phyloP scores from a whole-genome alignment of 2,329 filamentous ascomycete genomes.

The Fusarium foetens region DNA sequence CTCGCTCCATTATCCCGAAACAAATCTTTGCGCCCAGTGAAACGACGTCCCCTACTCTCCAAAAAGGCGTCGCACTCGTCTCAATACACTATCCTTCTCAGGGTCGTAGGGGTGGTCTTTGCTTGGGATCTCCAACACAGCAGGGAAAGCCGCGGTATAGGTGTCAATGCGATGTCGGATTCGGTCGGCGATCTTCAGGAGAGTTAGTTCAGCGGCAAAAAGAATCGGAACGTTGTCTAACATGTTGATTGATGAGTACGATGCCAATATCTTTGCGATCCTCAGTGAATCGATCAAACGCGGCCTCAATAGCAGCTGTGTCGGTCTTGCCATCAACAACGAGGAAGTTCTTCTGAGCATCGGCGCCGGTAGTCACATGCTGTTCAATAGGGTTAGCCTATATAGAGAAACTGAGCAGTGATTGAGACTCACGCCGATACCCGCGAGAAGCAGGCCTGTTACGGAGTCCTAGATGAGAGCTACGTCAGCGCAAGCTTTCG shows the following conservation, averaged over 20 bases:
- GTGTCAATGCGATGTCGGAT: conserved; percentile 92
- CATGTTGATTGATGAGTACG: conserved; percentile 96
- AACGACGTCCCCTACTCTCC: conserved; percentile 65
- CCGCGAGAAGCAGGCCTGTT: conserved; percentile 92
- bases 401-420: not conserved
- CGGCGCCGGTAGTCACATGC: conserved; percentile 91
- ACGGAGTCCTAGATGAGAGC: conserved; percentile 79
- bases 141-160: conserved; percentile 95
- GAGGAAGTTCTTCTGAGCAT: conserved; percentile 96
- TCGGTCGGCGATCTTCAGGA: conserved; percentile 82
- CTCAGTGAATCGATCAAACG: conserved; percentile 88
- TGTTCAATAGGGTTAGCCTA: conserved; percentile 50
- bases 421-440: conserved; percentile 78
- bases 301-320: conserved; percentile 83
- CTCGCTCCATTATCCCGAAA: conserved; percentile 8
- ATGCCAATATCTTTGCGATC: conserved; percentile 97
- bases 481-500: conserved; percentile 42
- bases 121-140: conserved; percentile 94
- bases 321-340: conserved; percentile 96
- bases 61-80: conserved; percentile 77
- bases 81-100: conserved; percentile 97
- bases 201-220: conserved; percentile 30
- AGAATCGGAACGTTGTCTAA: conserved; percentile 56
- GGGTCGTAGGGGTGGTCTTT: conserved; percentile 99
- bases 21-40: conserved; percentile 5